phyloP scores from a whole-genome alignment of 1,139 yeast genomes.

The Kodamaea alishanica region DNA sequence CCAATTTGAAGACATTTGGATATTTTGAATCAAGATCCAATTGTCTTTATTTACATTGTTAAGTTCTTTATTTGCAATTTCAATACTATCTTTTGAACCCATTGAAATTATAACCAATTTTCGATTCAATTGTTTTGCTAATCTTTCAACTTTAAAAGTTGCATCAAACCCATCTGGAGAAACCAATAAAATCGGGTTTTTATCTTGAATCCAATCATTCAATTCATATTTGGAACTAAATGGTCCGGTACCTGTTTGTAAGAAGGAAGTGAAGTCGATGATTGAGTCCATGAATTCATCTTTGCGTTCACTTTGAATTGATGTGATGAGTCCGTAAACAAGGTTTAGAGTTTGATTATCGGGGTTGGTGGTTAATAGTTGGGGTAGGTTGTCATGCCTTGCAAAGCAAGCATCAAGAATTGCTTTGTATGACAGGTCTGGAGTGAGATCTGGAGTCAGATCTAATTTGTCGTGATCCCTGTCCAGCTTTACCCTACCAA shows the following conservation, averaged over 20 bases:
- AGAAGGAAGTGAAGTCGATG: conserved; percentile 10
- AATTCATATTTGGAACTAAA: conserved; percentile 28
- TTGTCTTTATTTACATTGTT: conserved; percentile 44
- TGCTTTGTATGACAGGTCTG: conserved; percentile 2
- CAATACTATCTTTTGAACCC: conserved; percentile 72
- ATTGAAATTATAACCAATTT: conserved; percentile 53
- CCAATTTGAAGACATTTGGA: conserved; percentile 71
- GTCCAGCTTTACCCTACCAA: too few relatives aligned
- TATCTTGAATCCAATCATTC: conserved; percentile 17
- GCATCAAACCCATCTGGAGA: conserved; percentile 69
- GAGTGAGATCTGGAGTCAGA: neutral
- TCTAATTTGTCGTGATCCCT: too few relatives aligned
- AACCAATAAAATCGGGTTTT: conserved; percentile 49
- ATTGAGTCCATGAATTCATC: conserved; percentile 19
- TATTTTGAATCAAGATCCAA: conserved; percentile 77
- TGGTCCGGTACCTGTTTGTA: conserved; percentile 24
- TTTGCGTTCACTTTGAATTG: conserved; percentile 9
- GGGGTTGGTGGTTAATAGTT: conserved; percentile 11
- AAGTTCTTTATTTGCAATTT: conserved; percentile 55
- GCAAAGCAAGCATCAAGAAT: conserved; percentile 11
- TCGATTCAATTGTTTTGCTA: conserved; percentile 30
- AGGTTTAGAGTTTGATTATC: conserved; percentile 19
- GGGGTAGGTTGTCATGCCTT: conserved; percentile 6
- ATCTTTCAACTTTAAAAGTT: conserved; percentile 47
- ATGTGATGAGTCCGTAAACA: conserved; percentile 13